A percentile compares a stretch with the other conserved stretches of the same genome.
These are phyloP conservation scores for Mrakia gelida DNA, from an alignment of 768 basidiomycete species.

Conservation along the genomic window DNA sequence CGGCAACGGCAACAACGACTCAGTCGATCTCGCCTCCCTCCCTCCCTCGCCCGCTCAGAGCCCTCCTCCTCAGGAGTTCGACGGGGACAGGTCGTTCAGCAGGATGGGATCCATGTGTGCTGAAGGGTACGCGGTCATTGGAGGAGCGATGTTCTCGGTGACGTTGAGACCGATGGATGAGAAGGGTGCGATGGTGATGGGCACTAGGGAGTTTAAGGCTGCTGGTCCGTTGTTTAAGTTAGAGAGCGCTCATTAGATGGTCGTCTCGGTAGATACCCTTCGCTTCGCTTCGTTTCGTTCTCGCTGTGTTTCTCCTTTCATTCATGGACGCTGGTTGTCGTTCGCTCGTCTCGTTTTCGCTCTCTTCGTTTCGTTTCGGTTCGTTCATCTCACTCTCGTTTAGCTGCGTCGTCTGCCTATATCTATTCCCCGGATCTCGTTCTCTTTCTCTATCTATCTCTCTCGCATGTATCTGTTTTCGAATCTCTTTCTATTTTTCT, in stretches of 20 bases:
- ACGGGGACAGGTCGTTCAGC: not conserved
- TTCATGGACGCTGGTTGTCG: not conserved
- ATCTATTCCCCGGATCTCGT: too few relatives aligned
- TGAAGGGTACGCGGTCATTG: constrained; percentile 30
- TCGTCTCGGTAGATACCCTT: not conserved
- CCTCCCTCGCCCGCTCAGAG: not conserved
- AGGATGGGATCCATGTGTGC: not conserved
- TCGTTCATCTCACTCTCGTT: not conserved
- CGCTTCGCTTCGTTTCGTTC: too few relatives aligned
- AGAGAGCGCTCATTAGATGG: not conserved
- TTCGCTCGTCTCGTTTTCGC: not conserved
- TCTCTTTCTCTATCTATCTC: too few relatives aligned
- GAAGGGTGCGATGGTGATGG: constrained; percentile 28
- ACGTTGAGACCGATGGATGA: constrained; percentile 30
- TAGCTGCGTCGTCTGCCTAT: not conserved
- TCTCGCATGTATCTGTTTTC: too few relatives aligned
- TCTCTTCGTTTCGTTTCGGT: not conserved
- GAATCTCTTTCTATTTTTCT: too few relatives aligned
- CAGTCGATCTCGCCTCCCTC: not conserved
- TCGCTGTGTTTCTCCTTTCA: not conserved
- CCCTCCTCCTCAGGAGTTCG: not conserved
- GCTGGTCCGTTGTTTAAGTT: constrained; percentile 20
- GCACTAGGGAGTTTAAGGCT: constrained; percentile 15
- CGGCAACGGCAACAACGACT: not conserved
- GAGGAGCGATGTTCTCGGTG: constrained; percentile 27